These are phyloP conservation scores for Pythium dissimile DNA, from an alignment of 352 stramenopile genomes.

Conservation along the genomic window DNA sequence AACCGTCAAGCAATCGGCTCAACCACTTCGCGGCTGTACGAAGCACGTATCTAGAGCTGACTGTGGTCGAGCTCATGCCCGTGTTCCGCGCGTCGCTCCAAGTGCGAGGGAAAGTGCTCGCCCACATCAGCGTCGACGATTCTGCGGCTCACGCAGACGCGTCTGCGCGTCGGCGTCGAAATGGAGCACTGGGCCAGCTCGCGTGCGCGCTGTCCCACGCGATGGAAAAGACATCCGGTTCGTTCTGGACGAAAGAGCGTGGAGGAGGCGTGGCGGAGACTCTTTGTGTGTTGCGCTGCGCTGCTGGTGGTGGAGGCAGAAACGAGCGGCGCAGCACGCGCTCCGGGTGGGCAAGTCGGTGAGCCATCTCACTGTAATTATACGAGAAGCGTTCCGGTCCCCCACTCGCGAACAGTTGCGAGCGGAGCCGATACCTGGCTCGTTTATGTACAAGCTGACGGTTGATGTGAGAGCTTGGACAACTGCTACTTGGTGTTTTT, in stretches of 20 bases:
- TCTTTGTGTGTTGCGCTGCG: slow-evolving; percentile 37
- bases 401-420: slow-evolving; percentile 6
- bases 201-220: slow-evolving; percentile 79
- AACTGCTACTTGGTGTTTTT: too few relatives aligned
- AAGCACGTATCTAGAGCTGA: slow-evolving; percentile 35
- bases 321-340: not conserved
- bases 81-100: slow-evolving; percentile 49
- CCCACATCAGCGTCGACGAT: slow-evolving; percentile 77
- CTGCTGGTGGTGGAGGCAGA: slow-evolving; percentile 33
- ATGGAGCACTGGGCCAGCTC: slow-evolving; percentile 82
- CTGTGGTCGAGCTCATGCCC: slow-evolving; percentile 33
- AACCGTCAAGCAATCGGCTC: slow-evolving; percentile 22
- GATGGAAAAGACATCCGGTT: slow-evolving; percentile 51
- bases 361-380: slow-evolving; percentile 5
- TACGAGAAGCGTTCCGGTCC: not conserved
- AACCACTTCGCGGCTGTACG: slow-evolving; percentile 35
- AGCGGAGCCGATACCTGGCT: too few relatives aligned
- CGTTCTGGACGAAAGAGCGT: slow-evolving; percentile 37
- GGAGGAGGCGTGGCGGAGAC: slow-evolving; percentile 32
- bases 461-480: not conserved
- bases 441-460: not conserved
- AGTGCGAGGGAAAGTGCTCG: slow-evolving; percentile 82
- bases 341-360: not conserved
- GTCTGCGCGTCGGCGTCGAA: slow-evolving; percentile 83
- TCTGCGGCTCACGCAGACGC: slow-evolving; percentile 49